These are phyloP conservation scores for Aspergillus sp. DNA, from an alignment of 2,329 filamentous ascomycete genomes.

Conservation along the genomic window DNA sequence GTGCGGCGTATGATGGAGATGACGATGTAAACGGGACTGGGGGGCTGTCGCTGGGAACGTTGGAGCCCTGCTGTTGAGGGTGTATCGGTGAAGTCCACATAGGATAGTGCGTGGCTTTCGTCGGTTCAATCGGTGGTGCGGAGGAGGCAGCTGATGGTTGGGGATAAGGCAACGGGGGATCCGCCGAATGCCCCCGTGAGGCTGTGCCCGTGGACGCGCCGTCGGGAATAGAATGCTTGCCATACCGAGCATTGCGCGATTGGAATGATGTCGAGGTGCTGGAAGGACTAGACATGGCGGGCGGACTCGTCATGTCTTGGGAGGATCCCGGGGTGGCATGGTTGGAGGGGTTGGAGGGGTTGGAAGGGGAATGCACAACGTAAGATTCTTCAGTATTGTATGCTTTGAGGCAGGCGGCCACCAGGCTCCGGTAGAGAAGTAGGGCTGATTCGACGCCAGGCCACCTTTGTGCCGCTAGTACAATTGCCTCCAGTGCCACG, in stretches of 20 bases:
- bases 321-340: constrained; percentile 35
- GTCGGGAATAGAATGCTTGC: constrained; percentile 21
- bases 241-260: constrained; percentile 24
- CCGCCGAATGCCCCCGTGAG: constrained; percentile 29
- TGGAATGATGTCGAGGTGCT: constrained; percentile 31
- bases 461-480: constrained; percentile 78
- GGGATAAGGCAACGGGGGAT: constrained; percentile 20
- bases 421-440: constrained; percentile 77
- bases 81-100: constrained; percentile 12
- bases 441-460: constrained; percentile 79
- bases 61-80: constrained; percentile 5
- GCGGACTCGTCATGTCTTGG: constrained; percentile 32
- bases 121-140: constrained; percentile 9
- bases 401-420: constrained; percentile 76
- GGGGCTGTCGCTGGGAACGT: constrained; percentile 3
- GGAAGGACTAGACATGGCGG: constrained; percentile 34
- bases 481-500: constrained; percentile 68
- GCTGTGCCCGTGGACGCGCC: constrained; percentile 22
- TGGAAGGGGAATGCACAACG: constrained; percentile 43
- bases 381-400: constrained; percentile 58
- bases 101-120: constrained; percentile 13
- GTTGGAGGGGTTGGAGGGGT: constrained; percentile 34
- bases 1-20: constrained; percentile 13
- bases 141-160: constrained; percentile 15
- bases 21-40: constrained; percentile 15